Evolutionary conservation across 192 early-diverging fungal species (phyloP).

Genomic region (Coemansia sp.): DNA sequence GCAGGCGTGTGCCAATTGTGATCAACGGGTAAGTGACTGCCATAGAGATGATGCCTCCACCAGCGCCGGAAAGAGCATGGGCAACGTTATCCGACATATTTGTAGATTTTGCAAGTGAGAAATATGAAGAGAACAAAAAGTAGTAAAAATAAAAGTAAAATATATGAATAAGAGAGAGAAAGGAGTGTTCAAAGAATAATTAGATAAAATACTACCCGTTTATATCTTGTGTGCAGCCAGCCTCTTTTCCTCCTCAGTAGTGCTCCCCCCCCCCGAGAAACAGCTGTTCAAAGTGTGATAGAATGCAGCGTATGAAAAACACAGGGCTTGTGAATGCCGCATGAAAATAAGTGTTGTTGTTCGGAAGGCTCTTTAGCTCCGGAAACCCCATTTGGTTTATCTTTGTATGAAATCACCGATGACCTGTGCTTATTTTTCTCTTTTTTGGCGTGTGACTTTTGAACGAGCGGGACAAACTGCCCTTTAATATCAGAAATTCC

Average conservation of each 20-base stretch:
- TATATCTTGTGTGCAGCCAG: not conserved
- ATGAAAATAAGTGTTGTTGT: not conserved
- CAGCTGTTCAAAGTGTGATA: not conserved
- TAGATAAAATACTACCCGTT: too few relatives aligned
- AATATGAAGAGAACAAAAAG: not conserved
- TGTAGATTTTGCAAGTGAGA: not conserved
- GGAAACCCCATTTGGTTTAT: not conserved
- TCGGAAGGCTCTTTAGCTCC: not conserved
- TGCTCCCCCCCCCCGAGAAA: too few relatives aligned
- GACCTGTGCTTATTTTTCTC: not conserved
- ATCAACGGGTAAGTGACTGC: slow-evolving; percentile 89
- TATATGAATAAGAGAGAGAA: not conserved
- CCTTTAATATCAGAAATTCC: too few relatives aligned
- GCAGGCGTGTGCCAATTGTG: slow-evolving; percentile 76
- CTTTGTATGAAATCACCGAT: not conserved
- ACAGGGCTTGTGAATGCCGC: slow-evolving; percentile 5
- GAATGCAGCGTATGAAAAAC: too few relatives aligned
- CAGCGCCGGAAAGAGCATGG: slow-evolving; percentile 79
- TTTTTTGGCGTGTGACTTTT: too few relatives aligned
- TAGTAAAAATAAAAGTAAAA: not conserved
- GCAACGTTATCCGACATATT: slow-evolving; percentile 80
- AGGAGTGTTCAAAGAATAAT: not conserved
- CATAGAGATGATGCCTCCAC: slow-evolving; percentile 90
- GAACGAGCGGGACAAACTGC: too few relatives aligned
- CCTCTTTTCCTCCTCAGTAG: too few relatives aligned